Conservation (phyloP, 148 eudicot genomes). For the Rhododendron kiyosumense region DNA sequence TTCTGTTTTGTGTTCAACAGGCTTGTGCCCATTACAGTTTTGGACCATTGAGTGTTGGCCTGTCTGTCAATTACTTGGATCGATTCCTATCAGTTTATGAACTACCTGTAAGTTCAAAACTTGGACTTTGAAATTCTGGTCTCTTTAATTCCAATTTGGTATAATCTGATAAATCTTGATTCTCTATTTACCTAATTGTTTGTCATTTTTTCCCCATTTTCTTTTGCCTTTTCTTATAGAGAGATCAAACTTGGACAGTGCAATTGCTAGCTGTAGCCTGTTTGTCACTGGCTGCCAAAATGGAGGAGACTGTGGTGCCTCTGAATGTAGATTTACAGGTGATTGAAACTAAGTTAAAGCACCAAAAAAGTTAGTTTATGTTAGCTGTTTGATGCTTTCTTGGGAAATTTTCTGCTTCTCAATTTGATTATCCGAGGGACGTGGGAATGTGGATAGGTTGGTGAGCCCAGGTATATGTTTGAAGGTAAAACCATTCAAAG, state of each 20-base stretch:
- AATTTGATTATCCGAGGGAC: not conserved
- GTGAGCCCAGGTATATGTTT: constrained; percentile 59
- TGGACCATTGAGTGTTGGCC: constrained; percentile 50
- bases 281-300: constrained; percentile 77
- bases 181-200: not conserved
- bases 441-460: constrained; percentile 46
- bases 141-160: not conserved
- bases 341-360: not conserved
- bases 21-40: constrained; percentile 61
- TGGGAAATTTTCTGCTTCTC: not conserved
- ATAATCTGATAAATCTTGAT: not conserved
- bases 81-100: constrained; percentile 56
- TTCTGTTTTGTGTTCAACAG: constrained; percentile 36
- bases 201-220: not conserved
- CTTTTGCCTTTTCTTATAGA: constrained; percentile 25
- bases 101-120: constrained; percentile 57
- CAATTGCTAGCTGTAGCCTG: constrained; percentile 83
- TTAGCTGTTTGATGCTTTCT: not conserved
- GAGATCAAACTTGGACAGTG: constrained; percentile 57
- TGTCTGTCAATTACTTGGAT: constrained; percentile 78
- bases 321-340: constrained; percentile 63
- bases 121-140: not conserved
- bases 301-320: constrained; percentile 65
- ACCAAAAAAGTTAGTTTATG: not conserved
- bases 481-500: constrained; percentile 74